A percentile compares a stretch with the other conserved stretches of the same genome.
Evolutionary conservation across 495 filamentous ascomycete genomes (phyloP).

Genomic region (Penicillium odoratum): DNA sequence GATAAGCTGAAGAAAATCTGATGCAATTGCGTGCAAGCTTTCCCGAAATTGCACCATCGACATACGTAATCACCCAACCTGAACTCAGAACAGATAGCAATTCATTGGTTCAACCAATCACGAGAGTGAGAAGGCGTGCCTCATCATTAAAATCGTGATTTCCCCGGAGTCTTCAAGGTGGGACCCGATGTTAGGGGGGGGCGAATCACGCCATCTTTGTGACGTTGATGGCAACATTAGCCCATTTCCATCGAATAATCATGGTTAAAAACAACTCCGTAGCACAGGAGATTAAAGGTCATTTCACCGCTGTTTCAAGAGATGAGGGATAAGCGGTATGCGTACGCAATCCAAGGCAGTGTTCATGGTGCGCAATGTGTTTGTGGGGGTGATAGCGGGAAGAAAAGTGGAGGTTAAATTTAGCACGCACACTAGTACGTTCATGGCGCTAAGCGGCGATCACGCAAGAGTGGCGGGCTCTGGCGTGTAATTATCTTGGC

Average conservation of each 20-base stretch:
- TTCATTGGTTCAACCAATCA: conserved; percentile 9
- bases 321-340: background rate
- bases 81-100: background rate
- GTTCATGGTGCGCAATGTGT: background rate
- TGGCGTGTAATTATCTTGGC: conserved; percentile 9
- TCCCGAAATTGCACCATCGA: conserved; percentile 36
- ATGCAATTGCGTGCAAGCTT: conserved; percentile 20
- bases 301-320: conserved; percentile 21
- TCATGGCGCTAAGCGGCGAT: conserved; percentile 26
- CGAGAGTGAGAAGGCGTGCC: background rate
- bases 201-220: conserved; percentile 28
- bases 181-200: conserved; percentile 8
- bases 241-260: conserved; percentile 17
- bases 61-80: conserved; percentile 26
- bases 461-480: conserved; percentile 35
- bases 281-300: background rate
- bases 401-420: conserved; percentile 24
- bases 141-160: background rate
- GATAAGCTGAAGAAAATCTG: conserved; percentile 16
- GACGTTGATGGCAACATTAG: conserved; percentile 30
- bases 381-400: background rate
- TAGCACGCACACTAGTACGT: conserved; percentile 10
- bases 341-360: background rate
- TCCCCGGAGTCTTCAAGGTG: conserved; percentile 4
- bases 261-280: background rate